Evolutionary conservation across 768 basidiomycete species (phyloP).

Genomic region (Suillus brevipes): DNA sequence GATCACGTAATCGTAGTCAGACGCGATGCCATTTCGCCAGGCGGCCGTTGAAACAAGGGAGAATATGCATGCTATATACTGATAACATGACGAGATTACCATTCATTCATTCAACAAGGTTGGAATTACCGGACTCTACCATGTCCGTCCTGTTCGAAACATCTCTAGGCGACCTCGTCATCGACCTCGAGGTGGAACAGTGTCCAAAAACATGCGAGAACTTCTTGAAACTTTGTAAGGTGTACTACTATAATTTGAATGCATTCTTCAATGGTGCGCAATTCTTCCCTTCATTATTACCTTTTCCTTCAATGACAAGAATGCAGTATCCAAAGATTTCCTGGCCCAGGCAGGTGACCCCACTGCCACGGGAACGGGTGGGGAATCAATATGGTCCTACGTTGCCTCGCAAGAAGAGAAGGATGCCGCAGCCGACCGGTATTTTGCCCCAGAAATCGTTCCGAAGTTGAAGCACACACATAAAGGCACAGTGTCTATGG

Average conservation of each 20-base stretch:
- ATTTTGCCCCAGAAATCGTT: constrained; percentile 83
- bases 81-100: neutral
- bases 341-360: constrained; percentile 97
- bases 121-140: neutral
- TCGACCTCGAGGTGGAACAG: constrained; percentile 88
- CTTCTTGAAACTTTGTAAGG: constrained; percentile 96
- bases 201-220: constrained; percentile 94
- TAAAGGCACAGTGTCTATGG: constrained; percentile 96
- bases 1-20: constrained; percentile 72
- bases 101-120: neutral
- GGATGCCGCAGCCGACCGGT: constrained; percentile 56
- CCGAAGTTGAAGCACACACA: constrained; percentile 80
- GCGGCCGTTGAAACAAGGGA: constrained; percentile 45
- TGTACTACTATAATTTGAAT: constrained; percentile 95
- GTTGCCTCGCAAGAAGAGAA: constrained; percentile 49
- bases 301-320: constrained; percentile 5
- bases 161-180: constrained; percentile 93
- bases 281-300: neutral
- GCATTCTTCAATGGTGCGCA: constrained; percentile 95
- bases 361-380: constrained; percentile 90
- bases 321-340: constrained; percentile 91
- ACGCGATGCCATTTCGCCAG: constrained; percentile 88
- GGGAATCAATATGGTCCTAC: constrained; percentile 85
- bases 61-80: too few species aligned
- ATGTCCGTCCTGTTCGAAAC: constrained; percentile 99